Evolutionary conservation across 2,329 filamentous ascomycete species (phyloP), one percentile per base, ranked within the genome.

Genomic region (Neospermospora avenae): DNA sequence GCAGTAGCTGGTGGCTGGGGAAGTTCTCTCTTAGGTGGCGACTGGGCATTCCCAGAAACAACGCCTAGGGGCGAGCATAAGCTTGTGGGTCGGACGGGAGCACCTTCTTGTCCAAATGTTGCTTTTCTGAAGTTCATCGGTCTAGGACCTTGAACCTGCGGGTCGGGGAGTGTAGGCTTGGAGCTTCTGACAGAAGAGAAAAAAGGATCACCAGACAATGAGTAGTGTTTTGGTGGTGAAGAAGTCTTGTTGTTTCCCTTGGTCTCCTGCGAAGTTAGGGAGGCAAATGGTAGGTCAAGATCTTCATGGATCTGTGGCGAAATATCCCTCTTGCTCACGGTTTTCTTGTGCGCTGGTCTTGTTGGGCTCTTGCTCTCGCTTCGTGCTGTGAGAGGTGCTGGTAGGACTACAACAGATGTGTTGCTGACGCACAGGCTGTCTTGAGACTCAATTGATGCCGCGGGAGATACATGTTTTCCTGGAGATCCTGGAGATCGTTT

Each of bases 111-210:
- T 1, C 65, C 66, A 39, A 70, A 70, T 28, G 66, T 69, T 14
- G 68, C 64, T 46, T 70, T 70, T 22, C 68, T 64, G 54, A 68
- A 60, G 25, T 68, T 61, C 25, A 65, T 64, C 13, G 66, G 67
- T 22, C 60, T 60, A 22, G 64, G 63, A 37, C 49, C 64, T 37
- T 55, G 46, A 3, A 64, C 49, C 35, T 49, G 44, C 10, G 51
- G 20, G 14, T 48, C 60, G 34, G 64, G 58, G 4, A 59, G 53
- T 2, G 59, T 42, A 18, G 66, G 58, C n/a, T 64, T 67, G 1
- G 63, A 62, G 10, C 59, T 66, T 24, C 63, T 65, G 0, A 67
- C 63, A 10, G 61, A 55, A 1, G 63, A 66, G 55, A 60, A 66
- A 37, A 70, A 70, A 20, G 69, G 67, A 58, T 69, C 69, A 11